These are phyloP conservation scores for Dimocarpus longan DNA, from an alignment of 345 rosid genomes.

Conservation along the genomic window DNA sequence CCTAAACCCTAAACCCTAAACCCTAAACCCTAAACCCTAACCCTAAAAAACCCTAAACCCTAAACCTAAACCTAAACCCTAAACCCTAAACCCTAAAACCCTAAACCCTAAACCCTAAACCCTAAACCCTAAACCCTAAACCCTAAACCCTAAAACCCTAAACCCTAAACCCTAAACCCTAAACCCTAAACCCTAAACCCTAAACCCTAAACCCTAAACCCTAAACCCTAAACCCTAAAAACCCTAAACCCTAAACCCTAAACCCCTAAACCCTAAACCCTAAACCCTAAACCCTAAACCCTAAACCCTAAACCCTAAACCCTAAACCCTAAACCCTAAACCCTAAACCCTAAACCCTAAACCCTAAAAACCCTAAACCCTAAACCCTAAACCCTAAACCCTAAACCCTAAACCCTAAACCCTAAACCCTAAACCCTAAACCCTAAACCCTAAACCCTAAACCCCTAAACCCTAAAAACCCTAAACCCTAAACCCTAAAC, in stretches of 20 bases:
- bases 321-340: constrained; percentile 16
- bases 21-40: constrained; percentile 36
- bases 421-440: constrained; percentile 12
- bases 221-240: constrained; percentile 9
- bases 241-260: constrained; percentile 4
- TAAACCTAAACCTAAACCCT: constrained; percentile 32
- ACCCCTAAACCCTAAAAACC: constrained; percentile 12
- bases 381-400: not conserved
- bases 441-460: not conserved
- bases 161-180: constrained; percentile 8
- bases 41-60: constrained; percentile 23
- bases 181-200: constrained; percentile 7
- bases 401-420: constrained; percentile 13
- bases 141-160: constrained; percentile 10
- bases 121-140: constrained; percentile 15
- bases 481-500: constrained; percentile 18
- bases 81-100: constrained; percentile 25
- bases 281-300: constrained; percentile 10
- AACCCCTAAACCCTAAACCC: too few relatives aligned
- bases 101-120: constrained; percentile 8
- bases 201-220: constrained; percentile 10
- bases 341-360: constrained; percentile 13
- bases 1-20: constrained; percentile 30
- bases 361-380: constrained; percentile 13
- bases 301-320: constrained; percentile 13